Evolutionary conservation across 176 grass and related monocot genomes (phyloP), one percentile per base, ranked within the genome.

Genomic region (Oryza meridionalis): DNA sequence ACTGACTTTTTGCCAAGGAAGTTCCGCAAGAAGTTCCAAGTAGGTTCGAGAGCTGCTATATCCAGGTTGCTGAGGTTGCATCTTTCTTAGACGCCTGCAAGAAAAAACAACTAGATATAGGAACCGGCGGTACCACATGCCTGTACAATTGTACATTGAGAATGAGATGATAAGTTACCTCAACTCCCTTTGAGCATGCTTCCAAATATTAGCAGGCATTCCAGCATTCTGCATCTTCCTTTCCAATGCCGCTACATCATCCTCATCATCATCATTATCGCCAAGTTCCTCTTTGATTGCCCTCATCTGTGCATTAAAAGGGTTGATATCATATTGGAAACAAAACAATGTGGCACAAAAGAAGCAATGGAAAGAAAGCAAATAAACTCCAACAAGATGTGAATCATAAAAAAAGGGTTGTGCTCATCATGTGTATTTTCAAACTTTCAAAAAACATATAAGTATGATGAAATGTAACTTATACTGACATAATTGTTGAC

Each of bases 41-140:
- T 99, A 96, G 44, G 83, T 86, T 84, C 96, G 83, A 47, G 96
- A 99, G 81, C 96, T 99, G 83, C 93, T 96, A 83, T 99, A 99
- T 71, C 96, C 96, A 76, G 96, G 96, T 88, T 96, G 96, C 87
- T 99, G 96, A 81, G 96, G 96, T 76, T 99, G 96, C 96, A 99
- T 94, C 83, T 96, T 99, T 75, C 80, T 88, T 62, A 99, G 79
- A 22, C 91, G 91, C 55, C 96, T 99, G 81, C 70, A 74, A 51
- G 82, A 75, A 75, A 88, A 21, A 62, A 14, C 77, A 88, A 43
- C 65, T 87, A 81, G 61, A 75, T 70, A 55, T 43, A 74, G 6
- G 61, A 40, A 80, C 5, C 12, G 43, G 67, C 14, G 40, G 40
- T 43, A 79, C 14, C 25, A 71, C 37, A 75, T 40, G 40, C 67